Evolutionary conservation across 2,329 filamentous ascomycete species (phyloP).

Genomic region (Helminthosporium solani): DNA sequence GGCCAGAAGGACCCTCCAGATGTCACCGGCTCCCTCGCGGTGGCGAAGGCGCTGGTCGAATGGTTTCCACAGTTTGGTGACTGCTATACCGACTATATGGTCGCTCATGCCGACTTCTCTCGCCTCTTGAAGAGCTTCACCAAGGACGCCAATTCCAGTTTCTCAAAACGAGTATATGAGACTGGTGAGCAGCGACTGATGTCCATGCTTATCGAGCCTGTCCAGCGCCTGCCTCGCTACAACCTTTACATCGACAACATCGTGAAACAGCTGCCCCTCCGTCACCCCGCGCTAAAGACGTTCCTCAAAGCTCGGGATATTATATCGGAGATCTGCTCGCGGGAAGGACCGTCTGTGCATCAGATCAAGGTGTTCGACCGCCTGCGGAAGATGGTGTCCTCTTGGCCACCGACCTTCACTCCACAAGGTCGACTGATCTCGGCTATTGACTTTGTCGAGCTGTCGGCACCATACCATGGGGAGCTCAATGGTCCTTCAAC

Average conservation of each 20-base stretch:
- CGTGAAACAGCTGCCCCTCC: constrained; percentile 77
- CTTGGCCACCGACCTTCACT: constrained; percentile 71
- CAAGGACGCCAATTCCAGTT: constrained; percentile 74
- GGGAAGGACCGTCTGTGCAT: constrained; percentile 71
- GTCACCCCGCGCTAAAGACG: constrained; percentile 78
- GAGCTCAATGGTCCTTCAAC: constrained; percentile 49
- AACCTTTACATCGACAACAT: constrained; percentile 97
- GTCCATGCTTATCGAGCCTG: constrained; percentile 91
- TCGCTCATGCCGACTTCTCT: constrained; percentile 83
- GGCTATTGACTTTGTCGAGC: constrained; percentile 76
- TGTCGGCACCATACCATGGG: constrained; percentile 68
- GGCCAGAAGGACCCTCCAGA: constrained; percentile 56
- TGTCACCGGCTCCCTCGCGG: constrained; percentile 72
- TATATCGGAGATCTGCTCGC: constrained; percentile 93
- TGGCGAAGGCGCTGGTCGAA: constrained; percentile 79
- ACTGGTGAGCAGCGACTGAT: constrained; percentile 88
- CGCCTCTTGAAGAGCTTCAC: constrained; percentile 77
- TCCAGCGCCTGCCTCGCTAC: constrained; percentile 91
- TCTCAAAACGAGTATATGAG: constrained; percentile 75
- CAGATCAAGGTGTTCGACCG: constrained; percentile 73
- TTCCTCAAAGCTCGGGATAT: constrained; percentile 90
- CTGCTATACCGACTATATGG: constrained; percentile 91
- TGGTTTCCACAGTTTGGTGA: constrained; percentile 93
- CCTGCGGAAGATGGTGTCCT: constrained; percentile 72
- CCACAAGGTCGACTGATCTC: constrained; percentile 77